Base-by-base conservation (phyloP, 164 flowering plant genomes). In the Piper longum region DNA sequence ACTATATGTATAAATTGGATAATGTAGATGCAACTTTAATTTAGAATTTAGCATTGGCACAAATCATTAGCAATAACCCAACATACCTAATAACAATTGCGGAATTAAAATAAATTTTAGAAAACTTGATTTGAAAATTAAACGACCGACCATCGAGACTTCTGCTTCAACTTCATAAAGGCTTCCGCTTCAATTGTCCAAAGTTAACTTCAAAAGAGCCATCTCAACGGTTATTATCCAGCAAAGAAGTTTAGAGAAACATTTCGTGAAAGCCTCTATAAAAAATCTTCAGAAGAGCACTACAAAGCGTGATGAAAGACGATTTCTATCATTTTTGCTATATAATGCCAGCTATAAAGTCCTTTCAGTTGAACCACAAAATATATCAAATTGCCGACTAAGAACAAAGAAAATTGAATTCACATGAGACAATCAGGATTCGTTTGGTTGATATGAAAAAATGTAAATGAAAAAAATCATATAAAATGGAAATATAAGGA, bases 341-440 rank as follows among this genome's bases (percentile, higher is more conserved):
- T 96, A 80, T 95, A 95, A 78, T 82, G 90, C 99, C 98, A 95
- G 69, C 88, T 82, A 61, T 91, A 95, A n/a, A 95, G 77, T 55
- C 76, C 72, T 76, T 86, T 91, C 87, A 95, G 82, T 95, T 93
- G 78, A 43, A 60, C 17, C 2, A 60, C 12, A 41, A 41, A n/a
- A 13, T 39, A 14, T 4, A 39, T 14, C 7, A 5, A 14, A 0
- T 36, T 57, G 4, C 9, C 51, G 43, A 62, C 18, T 11, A 16
- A 41, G 41, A 56, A 51, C 36, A 19, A 60, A 56, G 39, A n/a
- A 60, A 42, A 18, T 56, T 19, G 12, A n/a, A 61, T 5, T 11
- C 51, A 41, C 56, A 17, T 2, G 41, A 8, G 7, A 2, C 26
- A 26, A 26, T 43, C 48, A 36, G n/a, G n/a, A n/a, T n/a, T n/a